Base-by-base conservation (phyloP, 179 eudicot genomes). In the Silene vulgaris region DNA sequence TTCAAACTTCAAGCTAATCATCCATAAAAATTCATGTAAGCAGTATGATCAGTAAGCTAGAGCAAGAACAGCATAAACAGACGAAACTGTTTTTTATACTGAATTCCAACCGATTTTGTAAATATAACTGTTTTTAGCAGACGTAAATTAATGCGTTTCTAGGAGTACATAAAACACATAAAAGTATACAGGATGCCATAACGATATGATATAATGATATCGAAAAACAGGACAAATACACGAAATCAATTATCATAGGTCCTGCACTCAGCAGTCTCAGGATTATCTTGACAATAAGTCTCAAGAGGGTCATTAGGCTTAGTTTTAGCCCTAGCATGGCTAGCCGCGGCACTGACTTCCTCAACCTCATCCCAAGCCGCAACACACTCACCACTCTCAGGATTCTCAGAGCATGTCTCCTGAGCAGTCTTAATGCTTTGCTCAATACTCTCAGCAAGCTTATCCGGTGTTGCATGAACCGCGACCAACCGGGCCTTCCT, bases 361-460 rank as follows among this genome's bases (percentile, higher is more conserved):
- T 94, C 97, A 79, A 94, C 97, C 85, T 89, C 97, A 43, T 94
- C 98, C 97, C 98, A 94, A 2, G 96, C 93, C 0, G 99, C 97
- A 43, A 79, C 91, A 54, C 99, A 95, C 89, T 92, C 99, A 3
- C 97, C 95, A 85, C 90, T 86, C 11, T 61, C 85, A 1, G 97
- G 90, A 79, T 89, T 87, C 0, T 78, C 97, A 5, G 91, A 20
- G 78, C 99, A 95, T 4, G 87, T 74, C 85, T 89, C 97, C 77
- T 95, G 79, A 0, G 99, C 99, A 0, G 64, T 17, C 87, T 92
- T 88, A 61, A 95, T 81, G 82, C 99, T 92, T 75, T 88, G 88
- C 43, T 76, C 97, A 74, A 95, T 90, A 83, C 84, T 83, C 14
- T 82, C 87, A 12, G 97, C 84, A 0, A 95, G 73, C 73, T 87